phyloP scores from a whole-genome alignment of 1,139 yeast species.

The Candida mesenterica region DNA sequence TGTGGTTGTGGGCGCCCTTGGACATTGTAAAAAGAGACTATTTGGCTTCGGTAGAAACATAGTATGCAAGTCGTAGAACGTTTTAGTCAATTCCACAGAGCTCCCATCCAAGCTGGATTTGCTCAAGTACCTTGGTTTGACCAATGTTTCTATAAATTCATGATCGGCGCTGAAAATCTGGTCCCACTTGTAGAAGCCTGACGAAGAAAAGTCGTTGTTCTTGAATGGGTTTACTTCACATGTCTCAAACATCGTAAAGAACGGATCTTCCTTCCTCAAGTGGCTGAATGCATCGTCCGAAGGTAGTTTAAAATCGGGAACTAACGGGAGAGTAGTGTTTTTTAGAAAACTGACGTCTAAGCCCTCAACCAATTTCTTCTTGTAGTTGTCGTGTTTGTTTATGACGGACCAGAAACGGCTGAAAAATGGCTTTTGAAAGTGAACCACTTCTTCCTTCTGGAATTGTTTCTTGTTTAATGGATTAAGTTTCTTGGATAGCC shows the following conservation, averaged over 20 bases:
- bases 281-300: constrained; percentile 10
- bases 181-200: constrained; percentile 37
- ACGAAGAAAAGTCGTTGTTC: constrained; percentile 21
- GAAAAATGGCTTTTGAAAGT: constrained; percentile 11
- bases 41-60: constrained; percentile 18
- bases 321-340: constrained; percentile 19
- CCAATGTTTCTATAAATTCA: constrained; percentile 30
- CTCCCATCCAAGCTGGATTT: constrained; percentile 23
- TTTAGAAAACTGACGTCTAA: constrained; percentile 13
- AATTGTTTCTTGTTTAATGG: constrained; percentile 7
- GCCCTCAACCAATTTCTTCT: constrained; percentile 5
- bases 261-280: constrained; percentile 22
- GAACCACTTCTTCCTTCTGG: constrained; percentile 6
- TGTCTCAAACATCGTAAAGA: constrained; percentile 18
- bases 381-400: constrained; percentile 6
- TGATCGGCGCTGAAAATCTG: constrained; percentile 42
- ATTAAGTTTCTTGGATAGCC: constrained; percentile 46
- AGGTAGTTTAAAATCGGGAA: constrained; percentile 15
- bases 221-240: constrained; percentile 37
- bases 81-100: constrained; percentile 30
- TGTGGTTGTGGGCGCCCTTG: constrained; percentile 26
- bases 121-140: constrained; percentile 34
- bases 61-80: constrained; percentile 31
- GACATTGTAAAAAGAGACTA: constrained; percentile 21
- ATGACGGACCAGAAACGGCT: constrained; percentile 10